Evolutionary conservation across 1,284 basidiomycete species (phyloP).

Genomic region (Cryptococcus sp.): DNA sequence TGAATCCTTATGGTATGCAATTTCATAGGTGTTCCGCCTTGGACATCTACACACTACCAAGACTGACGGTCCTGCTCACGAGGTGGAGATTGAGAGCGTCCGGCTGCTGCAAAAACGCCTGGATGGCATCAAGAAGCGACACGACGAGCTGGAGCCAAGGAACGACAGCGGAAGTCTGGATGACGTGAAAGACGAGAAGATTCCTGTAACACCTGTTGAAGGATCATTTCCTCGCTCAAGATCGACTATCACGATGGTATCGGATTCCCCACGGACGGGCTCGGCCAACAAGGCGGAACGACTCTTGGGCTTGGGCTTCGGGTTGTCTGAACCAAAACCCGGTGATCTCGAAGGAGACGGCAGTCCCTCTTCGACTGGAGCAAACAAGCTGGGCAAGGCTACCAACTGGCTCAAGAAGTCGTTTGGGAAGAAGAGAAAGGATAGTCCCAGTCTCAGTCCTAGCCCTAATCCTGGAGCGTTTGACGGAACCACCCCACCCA

Average conservation of each 20-base stretch:
- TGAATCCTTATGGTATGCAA: neutral
- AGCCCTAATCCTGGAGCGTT: too few species aligned
- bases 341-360: slow-evolving; percentile 13
- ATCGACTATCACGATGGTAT: slow-evolving; percentile 54
- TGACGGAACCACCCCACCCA: too few species aligned
- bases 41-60: slow-evolving; percentile 54
- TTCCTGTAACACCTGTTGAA: slow-evolving; percentile 25
- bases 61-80: slow-evolving; percentile 40
- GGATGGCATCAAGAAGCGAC: slow-evolving; percentile 55
- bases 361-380: neutral
- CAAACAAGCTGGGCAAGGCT: slow-evolving; percentile 39
- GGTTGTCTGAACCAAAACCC: slow-evolving; percentile 9
- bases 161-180: slow-evolving; percentile 7
- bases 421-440: slow-evolving; percentile 41
- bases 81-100: slow-evolving; percentile 54
- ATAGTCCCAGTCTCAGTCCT: neutral
- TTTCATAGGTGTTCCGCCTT: slow-evolving; percentile 53
- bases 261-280: slow-evolving; percentile 30
- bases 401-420: slow-evolving; percentile 51
- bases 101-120: slow-evolving; percentile 55
- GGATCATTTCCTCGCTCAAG: slow-evolving; percentile 32
- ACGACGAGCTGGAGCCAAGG: slow-evolving; percentile 54
- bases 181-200: slow-evolving; percentile 17
- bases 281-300: slow-evolving; percentile 41
- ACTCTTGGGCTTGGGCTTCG: slow-evolving; percentile 40